A percentile compares a stretch with the other conserved stretches of the same genome.
phyloP scores from a whole-genome alignment of 257 asterid species.

The Fraxinus cuspidata region DNA sequence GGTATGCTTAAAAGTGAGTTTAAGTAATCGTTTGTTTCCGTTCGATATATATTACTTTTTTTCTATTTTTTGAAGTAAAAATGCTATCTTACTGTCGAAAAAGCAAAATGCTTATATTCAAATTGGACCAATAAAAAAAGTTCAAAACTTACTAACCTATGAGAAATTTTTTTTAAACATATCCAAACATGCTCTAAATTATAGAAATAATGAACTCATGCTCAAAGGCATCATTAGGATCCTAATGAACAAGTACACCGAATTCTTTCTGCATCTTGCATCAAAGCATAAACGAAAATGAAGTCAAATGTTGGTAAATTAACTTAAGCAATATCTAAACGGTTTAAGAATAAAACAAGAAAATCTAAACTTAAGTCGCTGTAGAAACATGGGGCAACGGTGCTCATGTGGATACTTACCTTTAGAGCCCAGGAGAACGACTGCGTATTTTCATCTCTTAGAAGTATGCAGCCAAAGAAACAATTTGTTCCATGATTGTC shows the following conservation, averaged over 20 bases:
- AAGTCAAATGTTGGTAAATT: neutral
- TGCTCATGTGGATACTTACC: slow-evolving; percentile 32
- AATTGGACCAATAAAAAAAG: neutral
- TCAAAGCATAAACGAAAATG: neutral
- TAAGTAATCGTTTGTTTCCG: neutral
- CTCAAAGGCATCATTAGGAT: slow-evolving; percentile 16
- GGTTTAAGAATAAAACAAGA: neutral
- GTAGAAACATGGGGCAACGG: neutral
- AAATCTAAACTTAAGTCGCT: slow-evolving; percentile 4
- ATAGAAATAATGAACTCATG: neutral
- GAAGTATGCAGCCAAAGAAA: slow-evolving; percentile 62
- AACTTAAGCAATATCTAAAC: neutral
- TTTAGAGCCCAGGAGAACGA: slow-evolving; percentile 67
- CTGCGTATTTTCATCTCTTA: slow-evolving; percentile 62
- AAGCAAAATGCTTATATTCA: neutral
- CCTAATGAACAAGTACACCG: neutral
- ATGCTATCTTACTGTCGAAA: neutral
- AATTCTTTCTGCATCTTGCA: slow-evolving; percentile 10
- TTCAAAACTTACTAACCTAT: neutral
- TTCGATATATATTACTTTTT: neutral
- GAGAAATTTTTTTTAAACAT: neutral
- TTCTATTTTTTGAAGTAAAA: neutral
- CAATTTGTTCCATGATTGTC: slow-evolving; percentile 59
- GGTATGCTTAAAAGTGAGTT: neutral
- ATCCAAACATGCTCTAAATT: neutral